Evolutionary conservation across 2,329 filamentous ascomycete species (phyloP), one percentile per base, ranked within the genome.

Genomic region (Cordyceps javanica): DNA sequence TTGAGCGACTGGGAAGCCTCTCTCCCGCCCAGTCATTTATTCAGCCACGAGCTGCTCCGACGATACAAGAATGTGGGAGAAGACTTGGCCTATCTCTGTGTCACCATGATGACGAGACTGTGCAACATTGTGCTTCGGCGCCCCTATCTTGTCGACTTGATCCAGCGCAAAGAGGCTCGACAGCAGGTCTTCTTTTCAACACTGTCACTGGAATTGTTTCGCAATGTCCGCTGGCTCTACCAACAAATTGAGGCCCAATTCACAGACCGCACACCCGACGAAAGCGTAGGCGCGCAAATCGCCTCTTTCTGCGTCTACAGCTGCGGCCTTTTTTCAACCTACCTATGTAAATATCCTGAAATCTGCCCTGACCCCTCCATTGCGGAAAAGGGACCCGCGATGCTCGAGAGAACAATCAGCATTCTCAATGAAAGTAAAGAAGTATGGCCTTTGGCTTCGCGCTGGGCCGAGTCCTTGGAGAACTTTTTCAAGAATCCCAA

Each of bases 81-180:
- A 53, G 80, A 83, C 52, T 60, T 83, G 62, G 78, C 77, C 1
- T 83, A 83, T 64, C 71, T 82, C 11, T 77, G 77, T 42, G 75
- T 82, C 5, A 82, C 80, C 4, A 82, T 82, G 71, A 76, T 80
- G 55, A 75, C 78, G 2, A 75, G 80, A 3, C 73, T 83, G 5
- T 82, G 80, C 65, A 81, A 83, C 58, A 82, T 83, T 55, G 75
- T 83, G 14, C 68, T 82, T 23, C 75, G 81, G 19, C 78, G 79
- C 55, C 75, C 78, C n/a, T 82, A 82, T 62, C 64, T 82, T 44
- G 69, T 73, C 48, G 75, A 81, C 30, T 76, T 80, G 61, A 73
- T 79, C 44, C 73, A 72, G 5, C 63, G 72, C 34, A 71, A 74
- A 19, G 72, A 77, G 23, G 65, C 70, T 1, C 64, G 67, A 5